Base-by-base conservation (phyloP, 148 eudicot species). In the Chenopodium suecicum region DNA sequence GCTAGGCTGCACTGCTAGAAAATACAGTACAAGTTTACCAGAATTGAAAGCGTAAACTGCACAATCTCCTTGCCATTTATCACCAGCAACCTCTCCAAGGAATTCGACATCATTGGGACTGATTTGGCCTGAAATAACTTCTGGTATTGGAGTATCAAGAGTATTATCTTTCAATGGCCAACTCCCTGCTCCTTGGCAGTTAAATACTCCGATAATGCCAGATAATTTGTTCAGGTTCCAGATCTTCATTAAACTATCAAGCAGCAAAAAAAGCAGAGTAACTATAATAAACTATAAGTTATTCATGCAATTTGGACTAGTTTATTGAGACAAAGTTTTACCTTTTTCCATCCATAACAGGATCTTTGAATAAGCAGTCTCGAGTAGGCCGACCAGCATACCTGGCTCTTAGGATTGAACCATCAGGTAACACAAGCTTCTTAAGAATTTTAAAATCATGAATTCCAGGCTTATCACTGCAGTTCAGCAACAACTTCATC, bases 281-380 rank as follows among this genome's bases (percentile, higher is more conserved):
- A 23, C 27, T 58, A 16, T 20, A 29, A 68, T 1, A 67, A 23
- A 80, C 46, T 62, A 44, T 9, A 17, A 76, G 44, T 48, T 37
- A 2, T 1, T 27, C 31, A 54, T 67, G 60, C 56, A 22, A 48
- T 19, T 9, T 60, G 58, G 2, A 64, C 27, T 5, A 37, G 27
- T 12, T 46, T 79, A n/a, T 2, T 27, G 56, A 46, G 32, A 16
- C 22, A 58, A 68, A 0, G 9, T 19, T 63, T n/a, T 70, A 90
- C 93, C 89, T 90, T 78, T 86, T 83, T 1, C 91, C 90, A 70
- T 90, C 93, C 89, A 82, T 89, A 46, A 90, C 88, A 20, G 93
- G 86, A 78, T 90, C 93, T 50, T 83, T 82, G 76, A 90, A 89
- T 76, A 90, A 86, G 81, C 90, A 87, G 65, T 90, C 93, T 63